Percentiles rank a stretch among this genome's conserved stretches.
phyloP scores from a whole-genome alignment of 352 stramenopile genomes.

The Phytophthora brassicae region DNA sequence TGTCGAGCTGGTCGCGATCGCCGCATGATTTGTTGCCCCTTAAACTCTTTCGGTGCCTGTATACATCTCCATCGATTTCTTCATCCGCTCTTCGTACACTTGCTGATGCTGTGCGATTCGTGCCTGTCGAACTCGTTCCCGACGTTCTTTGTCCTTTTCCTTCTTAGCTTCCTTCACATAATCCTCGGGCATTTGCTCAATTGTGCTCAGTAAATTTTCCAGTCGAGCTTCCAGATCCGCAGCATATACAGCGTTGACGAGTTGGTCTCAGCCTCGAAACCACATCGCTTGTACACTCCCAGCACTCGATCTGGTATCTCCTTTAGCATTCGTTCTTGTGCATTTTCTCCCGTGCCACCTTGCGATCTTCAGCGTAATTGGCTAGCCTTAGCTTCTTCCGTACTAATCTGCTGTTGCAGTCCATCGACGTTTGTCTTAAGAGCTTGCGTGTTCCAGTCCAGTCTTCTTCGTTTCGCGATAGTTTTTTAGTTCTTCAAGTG shows the following conservation, averaged over 20 bases:
- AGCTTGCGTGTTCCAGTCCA: constrained; percentile 85
- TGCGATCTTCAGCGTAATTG: constrained; percentile 69
- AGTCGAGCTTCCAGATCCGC: constrained; percentile 90
- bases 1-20: constrained; percentile 82
- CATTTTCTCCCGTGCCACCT: constrained; percentile 78
- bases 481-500: constrained; percentile 93
- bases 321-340: constrained; percentile 88
- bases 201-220: constrained; percentile 89
- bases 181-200: constrained; percentile 93
- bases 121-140: constrained; percentile 91
- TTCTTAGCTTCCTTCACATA: constrained; percentile 94
- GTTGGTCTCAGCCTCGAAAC: constrained; percentile 92
- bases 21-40: constrained; percentile 92
- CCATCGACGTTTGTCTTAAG: constrained; percentile 91
- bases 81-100: constrained; percentile 93
- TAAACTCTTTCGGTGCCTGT: constrained; percentile 92
- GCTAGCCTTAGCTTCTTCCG: constrained; percentile 84
- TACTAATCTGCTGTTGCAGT: constrained; percentile 84
- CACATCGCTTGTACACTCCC: constrained; percentile 92
- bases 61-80: constrained; percentile 93
- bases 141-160: constrained; percentile 93
- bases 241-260: constrained; percentile 94
- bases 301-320: constrained; percentile 88
- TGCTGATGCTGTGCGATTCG: constrained; percentile 91
- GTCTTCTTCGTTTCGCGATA: constrained; percentile 88